Evolutionary conservation across 2,329 filamentous ascomycete species (phyloP).

Genomic region (Diaporthe amygdali): DNA sequence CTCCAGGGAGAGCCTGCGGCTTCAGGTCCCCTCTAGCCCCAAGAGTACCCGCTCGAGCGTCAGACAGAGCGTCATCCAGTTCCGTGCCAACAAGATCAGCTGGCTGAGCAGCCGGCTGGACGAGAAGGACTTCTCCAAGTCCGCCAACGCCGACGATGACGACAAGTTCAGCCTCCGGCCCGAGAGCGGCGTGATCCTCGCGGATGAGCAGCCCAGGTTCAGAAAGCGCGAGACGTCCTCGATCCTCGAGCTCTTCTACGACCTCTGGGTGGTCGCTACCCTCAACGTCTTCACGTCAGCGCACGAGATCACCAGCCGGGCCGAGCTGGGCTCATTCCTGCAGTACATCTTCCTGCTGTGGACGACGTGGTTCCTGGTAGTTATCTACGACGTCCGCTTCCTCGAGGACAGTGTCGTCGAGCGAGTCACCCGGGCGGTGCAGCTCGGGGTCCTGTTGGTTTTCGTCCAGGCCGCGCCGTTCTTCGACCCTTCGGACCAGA

Average conservation of each 20-base stretch:
- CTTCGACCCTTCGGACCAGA: background rate
- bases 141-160: background rate
- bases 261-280: slow-evolving; percentile 8
- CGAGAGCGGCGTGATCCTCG: background rate
- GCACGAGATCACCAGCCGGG: slow-evolving; percentile 1
- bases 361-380: slow-evolving; percentile 13
- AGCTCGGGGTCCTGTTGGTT: background rate
- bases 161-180: background rate
- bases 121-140: background rate
- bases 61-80: slow-evolving; percentile 7
- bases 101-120: slow-evolving; percentile 6
- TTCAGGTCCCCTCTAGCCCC: background rate
- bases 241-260: slow-evolving; percentile 7
- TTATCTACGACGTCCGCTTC: background rate
- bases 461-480: slow-evolving; percentile 4
- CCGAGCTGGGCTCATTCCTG: slow-evolving; percentile 7
- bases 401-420: slow-evolving; percentile 15
- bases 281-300: slow-evolving; percentile 11
- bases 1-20: background rate
- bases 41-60: background rate
- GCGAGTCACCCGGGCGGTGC: slow-evolving; percentile 1
- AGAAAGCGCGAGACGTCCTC: slow-evolving; percentile 9
- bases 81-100: slow-evolving; percentile 12
- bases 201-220: slow-evolving; percentile 4
- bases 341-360: slow-evolving; percentile 10